phyloP scores from a whole-genome alignment of 306 rosid species.

The Crotalaria pallida region DNA sequence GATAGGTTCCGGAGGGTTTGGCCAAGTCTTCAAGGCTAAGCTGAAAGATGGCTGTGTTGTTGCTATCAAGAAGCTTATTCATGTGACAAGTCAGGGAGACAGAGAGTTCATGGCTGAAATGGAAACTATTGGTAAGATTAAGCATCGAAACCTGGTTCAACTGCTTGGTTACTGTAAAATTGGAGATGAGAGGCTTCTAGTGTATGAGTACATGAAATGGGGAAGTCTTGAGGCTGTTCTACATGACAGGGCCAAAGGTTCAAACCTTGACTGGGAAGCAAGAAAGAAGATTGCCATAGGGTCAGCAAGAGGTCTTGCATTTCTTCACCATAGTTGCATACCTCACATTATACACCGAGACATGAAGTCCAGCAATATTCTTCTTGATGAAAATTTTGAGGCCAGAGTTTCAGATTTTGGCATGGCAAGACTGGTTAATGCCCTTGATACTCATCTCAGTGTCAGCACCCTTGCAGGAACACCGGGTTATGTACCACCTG shows the following conservation, averaged over 20 bases:
- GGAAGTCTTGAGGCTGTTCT: slow-evolving; percentile 78
- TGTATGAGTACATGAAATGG: slow-evolving; percentile 81
- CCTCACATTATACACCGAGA: slow-evolving; percentile 86
- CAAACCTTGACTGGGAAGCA: slow-evolving; percentile 56
- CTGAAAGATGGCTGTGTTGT: slow-evolving; percentile 63
- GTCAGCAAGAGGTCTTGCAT: slow-evolving; percentile 79
- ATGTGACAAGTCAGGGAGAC: slow-evolving; percentile 73
- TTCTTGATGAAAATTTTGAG: slow-evolving; percentile 70
- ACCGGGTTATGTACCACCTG: slow-evolving; percentile 85
- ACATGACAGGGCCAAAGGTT: slow-evolving; percentile 44
- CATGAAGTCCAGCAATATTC: slow-evolving; percentile 87
- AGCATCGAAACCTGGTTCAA: slow-evolving; percentile 72
- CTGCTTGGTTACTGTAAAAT: slow-evolving; percentile 72
- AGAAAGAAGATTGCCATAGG: slow-evolving; percentile 73
- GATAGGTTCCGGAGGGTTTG: slow-evolving; percentile 86
- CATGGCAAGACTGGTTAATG: slow-evolving; percentile 78
- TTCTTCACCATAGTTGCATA: slow-evolving; percentile 80
- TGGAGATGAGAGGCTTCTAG: slow-evolving; percentile 86
- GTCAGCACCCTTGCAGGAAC: slow-evolving; percentile 85
- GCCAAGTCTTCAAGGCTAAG: slow-evolving; percentile 76
- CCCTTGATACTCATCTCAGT: slow-evolving; percentile 76
- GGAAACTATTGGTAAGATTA: slow-evolving; percentile 85
- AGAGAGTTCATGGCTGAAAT: slow-evolving; percentile 88
- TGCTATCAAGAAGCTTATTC: slow-evolving; percentile 77
- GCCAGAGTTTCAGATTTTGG: slow-evolving; percentile 86